A percentile compares a stretch with the other conserved stretches of the same genome.
Evolutionary conservation across 345 rosid species (phyloP).

Genomic region (Punica granatum): DNA sequence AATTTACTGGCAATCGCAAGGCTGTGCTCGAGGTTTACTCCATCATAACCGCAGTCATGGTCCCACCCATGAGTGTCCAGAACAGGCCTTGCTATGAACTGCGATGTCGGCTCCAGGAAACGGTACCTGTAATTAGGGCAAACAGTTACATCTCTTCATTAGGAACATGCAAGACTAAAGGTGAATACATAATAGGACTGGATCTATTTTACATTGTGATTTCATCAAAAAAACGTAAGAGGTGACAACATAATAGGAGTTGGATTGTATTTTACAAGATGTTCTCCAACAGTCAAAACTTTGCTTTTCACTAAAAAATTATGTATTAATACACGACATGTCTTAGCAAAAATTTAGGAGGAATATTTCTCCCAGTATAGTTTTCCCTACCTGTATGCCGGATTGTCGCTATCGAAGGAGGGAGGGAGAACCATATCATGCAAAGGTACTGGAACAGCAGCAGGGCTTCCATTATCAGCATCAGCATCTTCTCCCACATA

Average conservation of each 20-base stretch:
- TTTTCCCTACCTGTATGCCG: slow-evolving; percentile 44
- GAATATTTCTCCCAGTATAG: not conserved
- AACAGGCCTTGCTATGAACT: slow-evolving; percentile 83
- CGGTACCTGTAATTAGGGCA: slow-evolving; percentile 40
- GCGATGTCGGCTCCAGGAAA: slow-evolving; percentile 78
- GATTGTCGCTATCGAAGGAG: slow-evolving; percentile 77
- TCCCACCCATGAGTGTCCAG: slow-evolving; percentile 96
- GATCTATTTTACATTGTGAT: not conserved
- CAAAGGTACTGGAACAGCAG: slow-evolving; percentile 81
- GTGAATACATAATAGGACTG: no score
- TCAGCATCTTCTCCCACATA: slow-evolving; percentile 60
- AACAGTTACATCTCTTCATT: not conserved
- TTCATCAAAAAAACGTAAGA: not conserved
- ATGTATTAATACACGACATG: not conserved
- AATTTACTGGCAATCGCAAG: slow-evolving; percentile 52
- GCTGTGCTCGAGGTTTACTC: slow-evolving; percentile 72
- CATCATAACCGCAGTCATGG: slow-evolving; percentile 97
- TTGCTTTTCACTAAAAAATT: not conserved
- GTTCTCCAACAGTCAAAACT: not conserved
- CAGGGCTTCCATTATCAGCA: slow-evolving; percentile 64
- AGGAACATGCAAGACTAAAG: not conserved
- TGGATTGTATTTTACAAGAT: not conserved
- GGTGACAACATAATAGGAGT: not conserved
- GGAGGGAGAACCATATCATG: slow-evolving; percentile 92
- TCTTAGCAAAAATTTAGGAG: not conserved